These are phyloP conservation scores for Hansfordia pulvinata DNA, from an alignment of 2,329 filamentous ascomycete genomes.

Conservation along the genomic window DNA sequence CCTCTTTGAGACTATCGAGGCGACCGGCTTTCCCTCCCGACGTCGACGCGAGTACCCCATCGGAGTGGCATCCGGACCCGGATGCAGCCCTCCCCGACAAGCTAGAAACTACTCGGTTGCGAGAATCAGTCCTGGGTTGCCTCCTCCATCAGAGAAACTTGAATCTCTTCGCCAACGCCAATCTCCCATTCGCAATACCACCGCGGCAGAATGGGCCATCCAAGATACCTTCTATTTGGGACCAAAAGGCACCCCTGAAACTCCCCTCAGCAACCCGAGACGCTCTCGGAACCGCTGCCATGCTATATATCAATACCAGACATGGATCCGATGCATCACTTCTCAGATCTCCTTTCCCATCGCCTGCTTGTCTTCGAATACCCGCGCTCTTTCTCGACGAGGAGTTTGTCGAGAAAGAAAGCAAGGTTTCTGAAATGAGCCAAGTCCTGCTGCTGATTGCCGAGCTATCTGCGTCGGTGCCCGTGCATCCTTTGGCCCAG, in stretches of 20 bases:
- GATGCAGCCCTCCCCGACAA: neutral
- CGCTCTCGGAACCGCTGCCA: slow-evolving; percentile 2
- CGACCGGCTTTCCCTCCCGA: slow-evolving; percentile 1
- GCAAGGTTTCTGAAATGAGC: slow-evolving; percentile 7
- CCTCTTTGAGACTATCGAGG: too few species aligned
- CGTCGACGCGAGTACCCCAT: slow-evolving; percentile 1
- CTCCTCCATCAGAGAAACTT: too few species aligned
- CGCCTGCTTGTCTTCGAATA: slow-evolving; percentile 5
- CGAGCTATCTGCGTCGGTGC: slow-evolving; percentile 1
- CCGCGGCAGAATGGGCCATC: neutral
- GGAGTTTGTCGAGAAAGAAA: slow-evolving; percentile 6
- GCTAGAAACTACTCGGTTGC: too few species aligned
- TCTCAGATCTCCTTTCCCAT: slow-evolving; percentile 8
- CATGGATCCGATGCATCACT: slow-evolving; percentile 7
- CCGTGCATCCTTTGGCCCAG: slow-evolving; percentile 1
- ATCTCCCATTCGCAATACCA: too few species aligned
- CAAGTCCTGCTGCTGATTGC: slow-evolving; percentile 8
- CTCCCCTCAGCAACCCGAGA: slow-evolving; percentile 1
- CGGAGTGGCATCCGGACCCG: slow-evolving; percentile 9
- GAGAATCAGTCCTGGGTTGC: too few species aligned
- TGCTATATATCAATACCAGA: slow-evolving; percentile 6
- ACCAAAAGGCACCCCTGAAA: neutral
- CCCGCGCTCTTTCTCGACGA: slow-evolving; percentile 9
- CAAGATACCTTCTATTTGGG: neutral
- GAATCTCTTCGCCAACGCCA: too few species aligned